Conservation (phyloP, 1,139 yeast species). For the Tardiomyces depauwii region DNA sequence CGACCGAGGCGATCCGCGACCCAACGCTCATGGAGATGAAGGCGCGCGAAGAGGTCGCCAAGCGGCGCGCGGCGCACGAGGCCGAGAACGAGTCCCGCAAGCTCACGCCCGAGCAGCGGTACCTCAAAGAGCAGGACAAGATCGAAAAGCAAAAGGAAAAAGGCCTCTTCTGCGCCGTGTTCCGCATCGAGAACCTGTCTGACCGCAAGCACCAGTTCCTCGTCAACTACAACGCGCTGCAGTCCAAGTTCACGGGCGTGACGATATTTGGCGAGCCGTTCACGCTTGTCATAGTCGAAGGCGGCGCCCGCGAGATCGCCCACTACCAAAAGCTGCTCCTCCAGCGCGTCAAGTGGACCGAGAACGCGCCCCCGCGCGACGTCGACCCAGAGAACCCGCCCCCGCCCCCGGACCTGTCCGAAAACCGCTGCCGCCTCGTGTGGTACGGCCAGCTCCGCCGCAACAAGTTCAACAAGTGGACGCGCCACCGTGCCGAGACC, state of each 20-base stretch:
- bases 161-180: constrained; percentile 52
- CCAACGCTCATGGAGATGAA: constrained; percentile 74
- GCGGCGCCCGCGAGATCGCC: constrained; percentile 49
- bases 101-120: constrained; percentile 45
- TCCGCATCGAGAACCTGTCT: constrained; percentile 39
- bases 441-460: constrained; percentile 71
- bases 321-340: constrained; percentile 53
- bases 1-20: constrained; percentile 75
- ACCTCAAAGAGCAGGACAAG: constrained; percentile 34
- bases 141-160: constrained; percentile 38
- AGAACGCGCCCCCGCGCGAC: constrained; percentile 27
- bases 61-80: constrained; percentile 47
- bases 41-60: constrained; percentile 58
- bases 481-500: constrained; percentile 36
- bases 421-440: constrained; percentile 42
- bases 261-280: constrained; percentile 34
- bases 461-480: constrained; percentile 52
- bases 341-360: constrained; percentile 62
- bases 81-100: constrained; percentile 50
- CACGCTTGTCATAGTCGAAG: constrained; percentile 60
- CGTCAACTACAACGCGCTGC: constrained; percentile 70
- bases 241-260: constrained; percentile 54
- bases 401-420: constrained; percentile 29
- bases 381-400: constrained; percentile 5
- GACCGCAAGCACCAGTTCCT: constrained; percentile 64